Base-by-base conservation (phyloP, 177 flowering plant genomes). In the Vitis hybrid region DNA sequence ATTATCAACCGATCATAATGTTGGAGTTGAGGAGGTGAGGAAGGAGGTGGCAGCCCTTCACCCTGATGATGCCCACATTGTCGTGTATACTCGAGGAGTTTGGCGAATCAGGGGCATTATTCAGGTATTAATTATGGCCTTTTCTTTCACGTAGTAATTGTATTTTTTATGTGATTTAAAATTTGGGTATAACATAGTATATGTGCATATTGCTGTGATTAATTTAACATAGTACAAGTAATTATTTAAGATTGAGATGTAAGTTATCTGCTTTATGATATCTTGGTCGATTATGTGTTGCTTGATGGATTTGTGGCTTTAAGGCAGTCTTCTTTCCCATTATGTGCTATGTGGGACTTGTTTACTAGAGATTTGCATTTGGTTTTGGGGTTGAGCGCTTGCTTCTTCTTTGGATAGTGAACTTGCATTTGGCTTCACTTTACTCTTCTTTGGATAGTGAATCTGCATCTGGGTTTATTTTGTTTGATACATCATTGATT, bases 41-140 rank as follows among this genome's bases (percentile, higher is more conserved):
- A 83, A 79, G 71, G 86, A 85, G 66, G 82, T 85, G 45, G 72
- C 56, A 56, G 82, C 84, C 4, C 83, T 83, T 52, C 83, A 85
- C 54, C 88, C 88, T n/a, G 84, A 85, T 68, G 88, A 85, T 76
- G 40, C 84, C 1, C 75, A 81, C 55, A 65, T 83, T 61, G 86
- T 85, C 14, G 76, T 79, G 14, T 67, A 69, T 52, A 73, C 65
- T 30, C 84, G 78, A 2, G 84, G 86, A 12, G 84, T 76, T 67
- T 85, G 88, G 88, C 70, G 88, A 48, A 77, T 85, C 26, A 85
- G 81, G 74, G 86, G 88, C 69, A 81, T 85, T 34, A 83, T 83
- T 66, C 84, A 83, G 84, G 88, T 85, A 73, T 55, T 10, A 56
- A 10, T 64, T 59, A 5, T 17, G 48, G 64, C 26, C 15, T 54